These are phyloP conservation scores for Setaria viridis DNA, from an alignment of 202 grass and related monocot species.

Conservation along the genomic window DNA sequence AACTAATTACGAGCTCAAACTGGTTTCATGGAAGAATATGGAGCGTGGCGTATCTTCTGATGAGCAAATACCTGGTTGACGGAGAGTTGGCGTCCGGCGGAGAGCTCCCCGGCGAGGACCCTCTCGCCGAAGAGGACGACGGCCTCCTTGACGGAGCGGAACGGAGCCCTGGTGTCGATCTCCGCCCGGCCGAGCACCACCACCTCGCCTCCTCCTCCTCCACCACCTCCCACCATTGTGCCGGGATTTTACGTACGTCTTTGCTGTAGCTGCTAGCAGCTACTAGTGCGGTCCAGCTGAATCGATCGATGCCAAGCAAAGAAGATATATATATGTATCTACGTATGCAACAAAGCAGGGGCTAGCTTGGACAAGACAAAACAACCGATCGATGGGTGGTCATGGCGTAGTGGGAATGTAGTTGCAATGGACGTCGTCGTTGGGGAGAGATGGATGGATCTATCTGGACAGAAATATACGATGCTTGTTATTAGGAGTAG, in stretches of 20 bases:
- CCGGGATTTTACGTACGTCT: too few species aligned
- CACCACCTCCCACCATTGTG: conserved; percentile 28
- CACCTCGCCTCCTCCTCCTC: not conserved
- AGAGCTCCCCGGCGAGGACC: conserved; percentile 82
- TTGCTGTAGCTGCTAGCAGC: not conserved
- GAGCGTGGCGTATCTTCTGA: too few species aligned
- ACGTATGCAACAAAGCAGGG: too few species aligned
- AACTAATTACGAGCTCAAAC: too few species aligned
- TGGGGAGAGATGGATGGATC: not conserved
- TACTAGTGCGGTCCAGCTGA: not conserved
- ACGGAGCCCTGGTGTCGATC: conserved; percentile 85
- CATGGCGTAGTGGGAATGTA: conserved; percentile 49
- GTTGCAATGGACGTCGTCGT: conserved; percentile 26
- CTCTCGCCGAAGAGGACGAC: conserved; percentile 85
- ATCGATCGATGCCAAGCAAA: too few species aligned
- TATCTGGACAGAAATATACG: not conserved
- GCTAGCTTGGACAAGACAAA: conserved; percentile 17
- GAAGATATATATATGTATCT: not conserved
- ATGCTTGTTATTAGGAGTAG: too few species aligned
- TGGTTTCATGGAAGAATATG: too few species aligned
- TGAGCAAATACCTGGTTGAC: conserved; percentile 54
- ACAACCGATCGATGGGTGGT: not conserved
- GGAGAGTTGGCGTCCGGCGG: conserved; percentile 41
- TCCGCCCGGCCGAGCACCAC: conserved; percentile 59
- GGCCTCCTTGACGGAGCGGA: conserved; percentile 93